Base-by-base conservation (phyloP, 345 rosid genomes). In the Acer campestre region DNA sequence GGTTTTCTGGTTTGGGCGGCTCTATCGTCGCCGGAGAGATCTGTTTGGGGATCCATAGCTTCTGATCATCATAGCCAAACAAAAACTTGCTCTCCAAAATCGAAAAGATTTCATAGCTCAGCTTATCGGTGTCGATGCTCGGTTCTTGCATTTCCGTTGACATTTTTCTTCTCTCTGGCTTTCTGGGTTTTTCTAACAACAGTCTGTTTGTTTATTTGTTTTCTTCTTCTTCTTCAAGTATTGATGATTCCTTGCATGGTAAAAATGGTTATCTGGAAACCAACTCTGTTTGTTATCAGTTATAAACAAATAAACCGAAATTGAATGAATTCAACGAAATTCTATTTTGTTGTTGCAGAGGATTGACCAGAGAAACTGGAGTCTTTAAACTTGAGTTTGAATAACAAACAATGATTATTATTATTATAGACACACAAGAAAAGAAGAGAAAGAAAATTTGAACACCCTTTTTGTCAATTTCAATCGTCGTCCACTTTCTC, bases 61-160 rank as follows among this genome's bases (percentile, higher is more conserved):
- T 92, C 49, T 87, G 90, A 76, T 92, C 95, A 9, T 88, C 95
- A 79, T 94, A 95, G 55, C 97, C 98, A 73, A 93, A 93, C 51
- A 95, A 91, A 67, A 93, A 93, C 68, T 95, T 95, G 85, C 91
- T 93, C 67, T 95, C 99, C 49, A 95, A 92, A 66, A 95, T 92
- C 3, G 99, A 95, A 83, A 95, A 95, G 71, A 95, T 93, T 84
- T 95, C 99, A 79, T 95, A 95, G 85, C 99, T 95, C 80, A 95
- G 92, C 80, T 95, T 95, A 75, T 93, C 98, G 2, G 98, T 90
- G 74, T 95, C 99, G 80, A 95, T 91, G 88, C 98, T 95, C 40
- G 98, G 99, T 75, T 93, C 99, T 66, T 91, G 95, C 93, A 90
- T 84, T 82, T 85, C 94, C 63, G 86, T 80, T 35, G 86, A 75